Conservation (phyloP, 2,329 filamentous ascomycete species). For the Helotiales sp. region DNA sequence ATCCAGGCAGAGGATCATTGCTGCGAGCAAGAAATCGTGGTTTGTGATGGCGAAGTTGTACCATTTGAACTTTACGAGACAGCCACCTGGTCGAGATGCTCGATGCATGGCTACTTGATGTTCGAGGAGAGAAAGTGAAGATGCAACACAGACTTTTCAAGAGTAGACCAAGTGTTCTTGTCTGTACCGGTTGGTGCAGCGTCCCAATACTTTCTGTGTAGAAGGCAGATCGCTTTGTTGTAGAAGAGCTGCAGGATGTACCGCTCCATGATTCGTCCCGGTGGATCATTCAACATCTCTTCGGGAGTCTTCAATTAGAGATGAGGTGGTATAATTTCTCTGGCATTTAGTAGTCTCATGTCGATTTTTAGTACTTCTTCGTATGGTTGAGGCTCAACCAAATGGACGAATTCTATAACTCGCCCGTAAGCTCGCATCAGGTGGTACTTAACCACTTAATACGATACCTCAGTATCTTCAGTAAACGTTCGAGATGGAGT, state of each 20-base stretch:
- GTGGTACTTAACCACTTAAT: slow-evolving; percentile 51
- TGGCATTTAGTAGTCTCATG: slow-evolving; percentile 44
- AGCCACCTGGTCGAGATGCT: slow-evolving; percentile 52
- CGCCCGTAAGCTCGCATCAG: slow-evolving; percentile 51
- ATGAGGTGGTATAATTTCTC: slow-evolving; percentile 46
- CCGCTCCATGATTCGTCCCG: slow-evolving; percentile 49
- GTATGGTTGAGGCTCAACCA: slow-evolving; percentile 49
- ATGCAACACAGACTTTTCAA: slow-evolving; percentile 49
- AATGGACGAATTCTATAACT: slow-evolving; percentile 52
- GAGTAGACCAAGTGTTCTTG: slow-evolving; percentile 49
- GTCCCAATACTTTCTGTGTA: slow-evolving; percentile 55
- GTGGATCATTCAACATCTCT: slow-evolving; percentile 48
- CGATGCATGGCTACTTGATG: slow-evolving; percentile 51
- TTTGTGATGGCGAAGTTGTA: slow-evolving; percentile 57
- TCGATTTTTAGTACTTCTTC: slow-evolving; percentile 52
- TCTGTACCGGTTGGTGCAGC: slow-evolving; percentile 38
- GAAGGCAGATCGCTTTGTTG: slow-evolving; percentile 54
- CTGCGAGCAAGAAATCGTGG: slow-evolving; percentile 62
- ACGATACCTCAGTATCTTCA: slow-evolving; percentile 59
- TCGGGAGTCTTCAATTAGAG: slow-evolving; percentile 50
- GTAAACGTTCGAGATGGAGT: slow-evolving; percentile 55
- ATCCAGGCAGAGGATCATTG: slow-evolving; percentile 58
- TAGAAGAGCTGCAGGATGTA: slow-evolving; percentile 53
- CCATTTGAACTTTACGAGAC: slow-evolving; percentile 54
- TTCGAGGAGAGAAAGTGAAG: slow-evolving; percentile 47